Conservation (phyloP, 345 rosid genomes). For the Firmiana major region DNA sequence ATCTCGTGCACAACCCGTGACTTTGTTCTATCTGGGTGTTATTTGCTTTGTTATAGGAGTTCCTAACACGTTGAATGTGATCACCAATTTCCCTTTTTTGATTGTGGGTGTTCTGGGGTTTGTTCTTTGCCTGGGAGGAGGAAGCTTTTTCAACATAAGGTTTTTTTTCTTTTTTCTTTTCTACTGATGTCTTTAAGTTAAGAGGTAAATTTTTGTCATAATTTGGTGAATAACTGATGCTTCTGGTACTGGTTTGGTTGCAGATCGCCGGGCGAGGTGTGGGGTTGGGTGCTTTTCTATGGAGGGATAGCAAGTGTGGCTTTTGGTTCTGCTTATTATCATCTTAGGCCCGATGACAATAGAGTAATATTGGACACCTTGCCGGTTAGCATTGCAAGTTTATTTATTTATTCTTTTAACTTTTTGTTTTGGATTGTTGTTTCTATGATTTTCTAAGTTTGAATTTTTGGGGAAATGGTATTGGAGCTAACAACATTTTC, state of each 20-base stretch:
- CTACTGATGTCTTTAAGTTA: background rate
- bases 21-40: background rate
- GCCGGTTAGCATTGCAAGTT: slow-evolving; percentile 58
- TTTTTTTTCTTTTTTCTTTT: slow-evolving; percentile 4
- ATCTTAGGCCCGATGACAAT: slow-evolving; percentile 71
- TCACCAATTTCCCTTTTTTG: slow-evolving; percentile 81
- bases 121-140: slow-evolving; percentile 65
- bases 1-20: background rate
- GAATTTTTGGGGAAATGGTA: background rate
- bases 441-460: background rate
- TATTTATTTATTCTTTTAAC: background rate
- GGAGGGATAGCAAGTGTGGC: slow-evolving; percentile 64
- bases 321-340: slow-evolving; percentile 86
- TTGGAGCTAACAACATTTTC: background rate
- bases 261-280: slow-evolving; percentile 72
- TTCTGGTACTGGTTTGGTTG: slow-evolving; percentile 21
- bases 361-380: slow-evolving; percentile 71
- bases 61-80: slow-evolving; percentile 82
- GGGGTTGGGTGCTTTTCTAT: slow-evolving; percentile 78
- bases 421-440: background rate
- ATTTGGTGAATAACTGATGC: background rate
- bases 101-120: slow-evolving; percentile 76
- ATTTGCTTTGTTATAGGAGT: slow-evolving; percentile 51
- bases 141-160: slow-evolving; percentile 67
- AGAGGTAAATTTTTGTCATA: background rate